Base-by-base conservation (phyloP, 768 basidiomycete species). In the Russula foetens region DNA sequence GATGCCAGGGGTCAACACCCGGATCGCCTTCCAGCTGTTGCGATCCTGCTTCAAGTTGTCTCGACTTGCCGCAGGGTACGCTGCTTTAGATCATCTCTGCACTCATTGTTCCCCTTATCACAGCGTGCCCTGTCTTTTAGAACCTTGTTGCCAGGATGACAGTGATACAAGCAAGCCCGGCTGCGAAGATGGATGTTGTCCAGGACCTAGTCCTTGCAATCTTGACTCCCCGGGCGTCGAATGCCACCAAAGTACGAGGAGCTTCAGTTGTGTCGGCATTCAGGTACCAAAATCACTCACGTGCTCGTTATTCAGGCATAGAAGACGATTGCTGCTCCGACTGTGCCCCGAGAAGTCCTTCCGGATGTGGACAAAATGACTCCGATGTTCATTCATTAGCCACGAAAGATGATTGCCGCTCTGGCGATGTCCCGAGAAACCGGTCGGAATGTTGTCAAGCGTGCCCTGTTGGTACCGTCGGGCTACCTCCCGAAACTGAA, bases 1-100 rank as follows among this genome's bases (percentile, higher is more conserved):
- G 50, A 26, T 65, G 62, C 46, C 53, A 63, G 28, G 26, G 64
- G 15, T 41, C 62, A 17, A 21, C 26, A 4, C 41, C 9, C 14
- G 31, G 19, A 19, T 49, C 35, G 9, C 43, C 39, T 53, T 28
- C 48, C 7, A 43, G 57, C 29, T 50, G n/a, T 39, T 45, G 35
- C 21, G 15, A 41, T 15, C 48, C 48, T n/a, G 9, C 41, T 6
- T n/a, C n/a, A n/a, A n/a, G n/a, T n/a, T 43, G 41, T 31, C 23
- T 23, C 12, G 47, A 24, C 9, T 19, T 23, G 7, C 1, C 41
- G 7, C 48, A 38, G 17, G 31, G 57, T 58, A 4, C n/a, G 57
- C n/a, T 24, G 17, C 39, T 41, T n/a, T 9, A 21, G 29, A 17
- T 45, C 29, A 23, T 14, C 21, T 2, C 2, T 19, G 6, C 21